These are phyloP conservation scores for Schoenoplectus triqueter DNA, from an alignment of 202 grass and related monocot species.

Conservation along the genomic window DNA sequence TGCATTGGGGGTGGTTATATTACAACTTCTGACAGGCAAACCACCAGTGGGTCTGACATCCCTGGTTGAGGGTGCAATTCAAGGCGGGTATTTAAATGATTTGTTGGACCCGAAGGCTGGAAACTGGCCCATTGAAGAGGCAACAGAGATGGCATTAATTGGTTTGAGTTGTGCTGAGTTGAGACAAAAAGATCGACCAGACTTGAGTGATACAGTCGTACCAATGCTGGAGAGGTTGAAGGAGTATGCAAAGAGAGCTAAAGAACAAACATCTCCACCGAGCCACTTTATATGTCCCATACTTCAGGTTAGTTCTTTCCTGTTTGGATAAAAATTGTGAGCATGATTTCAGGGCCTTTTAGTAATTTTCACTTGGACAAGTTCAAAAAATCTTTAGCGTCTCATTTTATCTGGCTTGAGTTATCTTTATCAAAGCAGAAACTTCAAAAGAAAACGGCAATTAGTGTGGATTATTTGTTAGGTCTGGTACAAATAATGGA, in stretches of 20 bases:
- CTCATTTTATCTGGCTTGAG: background rate
- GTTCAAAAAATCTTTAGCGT: background rate
- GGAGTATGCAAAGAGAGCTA: constrained; percentile 45
- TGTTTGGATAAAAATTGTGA: background rate
- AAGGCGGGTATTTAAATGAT: constrained; percentile 53
- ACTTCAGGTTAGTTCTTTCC: constrained; percentile 57
- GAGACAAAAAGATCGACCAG: constrained; percentile 69
- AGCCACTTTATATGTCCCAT: constrained; percentile 93
- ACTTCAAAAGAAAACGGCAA: background rate
- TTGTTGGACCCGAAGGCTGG: constrained; percentile 74
- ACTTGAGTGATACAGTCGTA: constrained; percentile 62
- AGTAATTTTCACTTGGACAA: too few species aligned
- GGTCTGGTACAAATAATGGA: background rate
- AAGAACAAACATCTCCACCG: constrained; percentile 45
- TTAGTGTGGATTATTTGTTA: constrained; percentile 1
- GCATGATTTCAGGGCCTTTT: background rate
- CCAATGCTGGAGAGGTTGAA: constrained; percentile 67
- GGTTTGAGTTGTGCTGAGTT: constrained; percentile 76
- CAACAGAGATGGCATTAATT: constrained; percentile 58
- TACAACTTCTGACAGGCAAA: constrained; percentile 73
- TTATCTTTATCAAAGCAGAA: background rate
- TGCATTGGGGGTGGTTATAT: constrained; percentile 72
- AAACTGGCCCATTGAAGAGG: constrained; percentile 62
- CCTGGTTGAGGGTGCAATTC: constrained; percentile 62
- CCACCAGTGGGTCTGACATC: constrained; percentile 71